Base-by-base conservation (phyloP, 2,329 filamentous ascomycete genomes). In the Phyllosticta capitalensis region DNA sequence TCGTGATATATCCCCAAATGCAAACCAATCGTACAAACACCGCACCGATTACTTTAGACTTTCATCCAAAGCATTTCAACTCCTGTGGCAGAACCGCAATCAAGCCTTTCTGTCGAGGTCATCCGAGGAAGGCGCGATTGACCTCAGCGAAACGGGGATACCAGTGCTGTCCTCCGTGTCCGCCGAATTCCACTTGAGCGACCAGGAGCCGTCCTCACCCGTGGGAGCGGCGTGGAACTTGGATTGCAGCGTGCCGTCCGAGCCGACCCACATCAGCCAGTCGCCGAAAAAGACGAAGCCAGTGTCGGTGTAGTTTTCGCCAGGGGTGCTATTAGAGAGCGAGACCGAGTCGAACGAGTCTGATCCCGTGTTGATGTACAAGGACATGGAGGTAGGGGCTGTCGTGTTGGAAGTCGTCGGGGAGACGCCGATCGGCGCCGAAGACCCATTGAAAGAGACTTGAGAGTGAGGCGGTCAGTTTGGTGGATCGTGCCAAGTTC, bases 251-350 rank as follows among this genome's bases (percentile, higher is more conserved):
- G 14, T 21, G 52, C 57, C 57, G 12, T 20, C 5, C 28, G 21
- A 20, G 19, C 38, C 53, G 52, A 55, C 54, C 57, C 57, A 55
- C 52, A 59, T 55, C 22, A 59, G 57, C 52, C 38, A 55, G 45
- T 55, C 51, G 45, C 57, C 52, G 52, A 55, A 59, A 38, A 59
- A 59, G 52, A 59, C 9, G 48, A 55, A 59, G 21, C 58, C 58
- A 9, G 52, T 55, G 48, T 55, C 48, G 45, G 58, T 59, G 48
- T 59, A 59, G 53, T 26, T 21, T 14, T 59, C 53, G 21, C 51
- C 49, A 1, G 56, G 56, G 6, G 38, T 48, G n/a, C 38, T 19
- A 45, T 17, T 26, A 28, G 19, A 30, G 53, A 59, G 49, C 53
- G 50, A 53, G 19, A 59, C 52, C 38, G 52, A 52, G 38, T 59